Evolutionary conservation across 306 rosid species (phyloP).

Genomic region (Carpinus fangiana): DNA sequence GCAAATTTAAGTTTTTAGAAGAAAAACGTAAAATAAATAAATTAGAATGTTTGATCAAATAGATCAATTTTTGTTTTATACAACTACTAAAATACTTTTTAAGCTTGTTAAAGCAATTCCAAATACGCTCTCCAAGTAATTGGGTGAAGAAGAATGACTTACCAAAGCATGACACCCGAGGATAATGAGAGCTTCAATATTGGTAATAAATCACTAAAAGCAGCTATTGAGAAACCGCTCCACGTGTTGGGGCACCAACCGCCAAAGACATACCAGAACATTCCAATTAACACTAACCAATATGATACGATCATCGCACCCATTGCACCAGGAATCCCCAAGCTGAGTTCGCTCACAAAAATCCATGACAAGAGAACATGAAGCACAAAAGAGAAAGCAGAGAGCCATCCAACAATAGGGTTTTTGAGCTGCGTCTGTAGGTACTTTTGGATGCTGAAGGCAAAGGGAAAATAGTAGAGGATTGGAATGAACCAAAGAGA

Average conservation of each 20-base stretch:
- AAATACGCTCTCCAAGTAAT: too few species aligned
- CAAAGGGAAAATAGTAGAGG: conserved; percentile 37
- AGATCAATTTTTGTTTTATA: too few species aligned
- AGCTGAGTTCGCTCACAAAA: conserved; percentile 27
- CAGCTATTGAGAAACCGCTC: conserved; percentile 51
- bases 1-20: too few species aligned
- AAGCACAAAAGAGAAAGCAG: conserved; percentile 32
- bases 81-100: too few species aligned
- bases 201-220: conserved; percentile 57
- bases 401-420: conserved; percentile 45
- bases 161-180: conserved; percentile 62
- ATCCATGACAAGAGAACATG: conserved; percentile 54
- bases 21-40: too few species aligned
- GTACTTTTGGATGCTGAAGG: conserved; percentile 50
- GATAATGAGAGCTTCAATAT: conserved; percentile 57
- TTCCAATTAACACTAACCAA: conserved; percentile 56
- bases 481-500: conserved; percentile 46
- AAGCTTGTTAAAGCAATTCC: too few species aligned
- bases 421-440: conserved; percentile 62
- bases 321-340: conserved; percentile 59
- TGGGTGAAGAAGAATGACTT: neutral
- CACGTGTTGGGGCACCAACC: conserved; percentile 62
- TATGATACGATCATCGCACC: conserved; percentile 36
- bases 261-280: conserved; percentile 39
- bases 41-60: too few species aligned